Percentiles rank a stretch among this genome's conserved stretches.
These are phyloP conservation scores for Blastocystis sp. DNA, from an alignment of 352 stramenopile species.

Conservation along the genomic window DNA sequence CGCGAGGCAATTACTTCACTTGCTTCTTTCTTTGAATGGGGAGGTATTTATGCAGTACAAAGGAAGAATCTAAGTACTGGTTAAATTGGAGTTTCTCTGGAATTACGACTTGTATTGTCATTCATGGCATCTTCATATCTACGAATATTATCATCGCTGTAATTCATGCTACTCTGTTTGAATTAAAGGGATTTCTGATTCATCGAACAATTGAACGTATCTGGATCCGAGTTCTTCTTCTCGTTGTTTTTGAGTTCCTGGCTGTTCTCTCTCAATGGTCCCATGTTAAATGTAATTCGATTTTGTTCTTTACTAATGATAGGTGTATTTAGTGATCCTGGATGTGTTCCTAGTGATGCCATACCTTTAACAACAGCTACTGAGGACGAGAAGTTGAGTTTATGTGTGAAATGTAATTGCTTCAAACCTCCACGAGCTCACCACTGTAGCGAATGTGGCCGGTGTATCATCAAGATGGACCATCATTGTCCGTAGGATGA, in stretches of 20 bases:
- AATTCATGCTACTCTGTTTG: background rate
- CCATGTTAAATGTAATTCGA: background rate
- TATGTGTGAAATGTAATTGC: slow-evolving; percentile 50
- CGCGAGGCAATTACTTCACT: background rate
- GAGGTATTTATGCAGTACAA: slow-evolving; percentile 34
- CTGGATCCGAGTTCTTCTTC: background rate
- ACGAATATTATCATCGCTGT: background rate
- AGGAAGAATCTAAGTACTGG: slow-evolving; percentile 40
- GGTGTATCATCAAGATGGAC: slow-evolving; percentile 72
- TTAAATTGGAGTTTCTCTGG: slow-evolving; percentile 45
- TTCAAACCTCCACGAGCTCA: slow-evolving; percentile 72
- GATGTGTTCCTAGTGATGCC: background rate
- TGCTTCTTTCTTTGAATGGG: slow-evolving; percentile 41
- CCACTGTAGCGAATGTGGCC: slow-evolving; percentile 71
- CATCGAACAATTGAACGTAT: background rate
- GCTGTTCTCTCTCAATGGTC: slow-evolving; percentile 33
- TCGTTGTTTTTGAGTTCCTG: background rate
- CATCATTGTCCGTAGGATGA: slow-evolving; percentile 70
- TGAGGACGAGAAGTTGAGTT: slow-evolving; percentile 17
- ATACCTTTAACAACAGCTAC: slow-evolving; percentile 9
- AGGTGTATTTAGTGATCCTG: slow-evolving; percentile 12
- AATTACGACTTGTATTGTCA: slow-evolving; percentile 37
- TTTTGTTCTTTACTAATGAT: too few relatives aligned
- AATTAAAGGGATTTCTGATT: background rate
- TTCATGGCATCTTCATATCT: slow-evolving; percentile 36